A percentile compares a stretch with the other conserved stretches of the same genome.
Conservation (phyloP, 257 asterid species). For the Mentha longifolia region DNA sequence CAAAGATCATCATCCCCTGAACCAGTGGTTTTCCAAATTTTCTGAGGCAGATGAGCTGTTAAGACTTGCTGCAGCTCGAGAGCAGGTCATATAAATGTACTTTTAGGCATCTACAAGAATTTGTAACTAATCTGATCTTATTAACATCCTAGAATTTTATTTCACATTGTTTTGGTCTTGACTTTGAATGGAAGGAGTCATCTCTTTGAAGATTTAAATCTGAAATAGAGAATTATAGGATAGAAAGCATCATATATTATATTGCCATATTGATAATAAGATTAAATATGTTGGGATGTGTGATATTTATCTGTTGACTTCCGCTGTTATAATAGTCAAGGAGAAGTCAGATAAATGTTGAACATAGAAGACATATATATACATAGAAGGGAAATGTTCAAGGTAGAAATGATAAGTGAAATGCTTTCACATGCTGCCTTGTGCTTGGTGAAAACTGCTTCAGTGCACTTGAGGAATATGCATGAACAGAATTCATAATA, state of each 20-base stretch:
- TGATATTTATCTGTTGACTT: neutral
- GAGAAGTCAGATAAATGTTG: neutral
- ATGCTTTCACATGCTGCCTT: constrained; percentile 8
- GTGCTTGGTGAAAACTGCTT: constrained; percentile 6
- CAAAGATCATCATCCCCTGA: constrained; percentile 77
- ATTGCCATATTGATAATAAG: neutral
- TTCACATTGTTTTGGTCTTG: constrained; percentile 10
- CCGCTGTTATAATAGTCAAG: neutral
- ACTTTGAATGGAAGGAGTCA: constrained; percentile 9
- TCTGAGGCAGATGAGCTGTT: constrained; percentile 94
- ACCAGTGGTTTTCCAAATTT: constrained; percentile 81
- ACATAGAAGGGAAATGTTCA: constrained; percentile 14
- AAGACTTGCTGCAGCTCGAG: constrained; percentile 92
- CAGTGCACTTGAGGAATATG: constrained; percentile 7
- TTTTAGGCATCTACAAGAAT: constrained; percentile 14
- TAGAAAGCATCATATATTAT: neutral
- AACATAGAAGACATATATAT: neutral
- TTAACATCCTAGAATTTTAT: neutral
- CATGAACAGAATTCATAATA: neutral
- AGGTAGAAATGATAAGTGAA: constrained; percentile 8
- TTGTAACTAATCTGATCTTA: constrained; percentile 16
- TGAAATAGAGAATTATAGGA: neutral
- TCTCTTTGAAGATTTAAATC: neutral
- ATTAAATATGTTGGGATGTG: constrained; percentile 6
- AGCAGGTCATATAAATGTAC: constrained; percentile 62